Base-by-base conservation (phyloP, 371 early-diverging fungal genomes). In the Gilbertella persicaria region DNA sequence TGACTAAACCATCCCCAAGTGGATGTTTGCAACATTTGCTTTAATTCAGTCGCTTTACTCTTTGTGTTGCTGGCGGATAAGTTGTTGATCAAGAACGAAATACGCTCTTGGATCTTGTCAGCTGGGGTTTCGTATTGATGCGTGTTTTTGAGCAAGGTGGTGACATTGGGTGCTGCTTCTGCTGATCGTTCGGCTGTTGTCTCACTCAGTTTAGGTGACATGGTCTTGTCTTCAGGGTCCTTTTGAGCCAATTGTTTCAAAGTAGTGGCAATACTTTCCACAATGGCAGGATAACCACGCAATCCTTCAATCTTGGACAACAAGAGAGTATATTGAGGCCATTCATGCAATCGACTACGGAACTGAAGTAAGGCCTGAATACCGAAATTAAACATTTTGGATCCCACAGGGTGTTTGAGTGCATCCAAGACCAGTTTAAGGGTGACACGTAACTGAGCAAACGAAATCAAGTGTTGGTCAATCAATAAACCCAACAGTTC, bases 71-170 rank as follows among this genome's bases (percentile, higher is more conserved):
- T 82, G 20, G 79, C 75, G 19, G 96, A 87, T 4, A 98, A 66
- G 58, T 98, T 98, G 78, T 98, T 98, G 71, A 98, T 84, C 23
- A 93, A 88, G 69, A 98, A 98, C 10, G 95, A 82, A 16, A 98
- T 87, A 67, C 92, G 91, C 60, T 98, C 98, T 64, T 92, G 89
- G 2, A 87, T 71, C 16, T 79, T 79, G 50, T 90, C 89, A 20
- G 78, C 59, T 0, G 97, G 91, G 24, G 75, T 71, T 5, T 79
- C 78, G 40, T 74, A 75, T 7, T 58, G 41, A 42, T 45, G 53
- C 13, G 55, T 56, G 1, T 52, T 53, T 23, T 61, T 45, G 23
- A 64, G 38, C 20, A 69, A 51, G 2, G 60, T 62, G 2, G 62
- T 41, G 4, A 64, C 69, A 25, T 64, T 64, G 16, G 33, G 28